These are phyloP conservation scores for Fusarium heterosporum DNA, from an alignment of 2,329 filamentous ascomycete species.

Conservation along the genomic window DNA sequence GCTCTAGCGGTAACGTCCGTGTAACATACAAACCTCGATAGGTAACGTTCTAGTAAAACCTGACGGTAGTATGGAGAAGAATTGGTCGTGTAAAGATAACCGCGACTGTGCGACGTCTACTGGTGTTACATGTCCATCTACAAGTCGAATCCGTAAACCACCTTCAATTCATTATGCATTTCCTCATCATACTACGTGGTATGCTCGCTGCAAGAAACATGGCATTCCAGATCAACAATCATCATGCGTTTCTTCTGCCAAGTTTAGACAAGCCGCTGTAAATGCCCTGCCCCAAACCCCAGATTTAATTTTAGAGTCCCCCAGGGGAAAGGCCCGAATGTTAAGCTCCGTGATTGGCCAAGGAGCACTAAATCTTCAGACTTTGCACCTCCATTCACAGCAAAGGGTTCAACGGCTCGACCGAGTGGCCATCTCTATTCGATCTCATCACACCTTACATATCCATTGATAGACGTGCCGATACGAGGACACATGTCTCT, in stretches of 20 bases:
- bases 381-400: not conserved
- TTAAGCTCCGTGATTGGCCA: slow-evolving; percentile 37
- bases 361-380: slow-evolving; percentile 1
- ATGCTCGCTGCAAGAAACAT: not conserved
- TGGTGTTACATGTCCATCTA: not conserved
- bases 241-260: slow-evolving; percentile 4
- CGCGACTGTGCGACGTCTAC: not conserved
- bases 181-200: not conserved
- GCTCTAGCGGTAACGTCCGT: slow-evolving; percentile 34
- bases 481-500: slow-evolving; percentile 12
- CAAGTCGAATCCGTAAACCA: slow-evolving; percentile 2
- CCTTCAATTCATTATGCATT: not conserved
- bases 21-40: slow-evolving; percentile 1
- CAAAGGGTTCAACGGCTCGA: slow-evolving; percentile 5
- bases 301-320: slow-evolving; percentile 40
- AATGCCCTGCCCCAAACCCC: slow-evolving; percentile 27
- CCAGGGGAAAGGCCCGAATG: slow-evolving; percentile 45
- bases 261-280: not conserved
- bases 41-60: slow-evolving; percentile 17
- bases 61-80: not conserved
- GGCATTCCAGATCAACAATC: not conserved
- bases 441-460: not conserved
- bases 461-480: slow-evolving; percentile 8
- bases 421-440: slow-evolving; percentile 8
- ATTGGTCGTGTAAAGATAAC: not conserved